These are phyloP conservation scores for Rhytidiadelphus loreus DNA, from an alignment of 225 moss, liverwort and hornwort genomes.

Conservation along the genomic window DNA sequence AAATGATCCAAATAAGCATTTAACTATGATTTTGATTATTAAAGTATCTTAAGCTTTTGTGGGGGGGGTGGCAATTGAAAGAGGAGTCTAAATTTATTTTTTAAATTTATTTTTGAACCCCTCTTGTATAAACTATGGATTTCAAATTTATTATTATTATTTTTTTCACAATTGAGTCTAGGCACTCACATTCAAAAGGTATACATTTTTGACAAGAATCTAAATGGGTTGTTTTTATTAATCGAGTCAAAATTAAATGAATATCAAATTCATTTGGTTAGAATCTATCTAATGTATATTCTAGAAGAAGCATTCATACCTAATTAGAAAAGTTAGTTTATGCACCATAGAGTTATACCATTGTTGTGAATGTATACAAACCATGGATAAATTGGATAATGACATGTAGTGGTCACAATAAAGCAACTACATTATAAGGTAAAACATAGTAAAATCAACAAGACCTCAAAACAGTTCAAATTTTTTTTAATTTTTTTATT, in stretches of 20 bases:
- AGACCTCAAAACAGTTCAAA: background rate
- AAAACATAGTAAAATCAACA: background rate
- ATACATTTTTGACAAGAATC: background rate
- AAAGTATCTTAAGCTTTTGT: background rate
- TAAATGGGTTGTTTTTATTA: background rate
- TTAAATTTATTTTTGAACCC: background rate
- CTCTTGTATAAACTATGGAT: background rate
- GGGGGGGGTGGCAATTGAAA: background rate
- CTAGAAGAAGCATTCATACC: background rate
- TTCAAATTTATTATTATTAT: background rate
- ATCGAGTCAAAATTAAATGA: background rate
- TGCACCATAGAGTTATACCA: background rate
- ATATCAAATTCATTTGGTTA: background rate
- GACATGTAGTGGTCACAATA: background rate
- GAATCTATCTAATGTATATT: background rate
- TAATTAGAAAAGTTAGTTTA: background rate
- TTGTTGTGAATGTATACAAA: background rate
- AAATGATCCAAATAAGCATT: background rate
- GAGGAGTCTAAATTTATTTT: background rate
- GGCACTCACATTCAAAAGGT: fast-evolving
- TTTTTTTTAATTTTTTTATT: no score
- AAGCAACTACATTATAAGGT: background rate
- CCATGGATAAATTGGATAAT: no score
- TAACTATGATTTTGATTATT: background rate
- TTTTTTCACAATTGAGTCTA: no score